Evolutionary conservation across 805 yeast species (phyloP), one percentile per base, ranked within the genome.

Genomic region (Sugiyamaella smithiae): DNA sequence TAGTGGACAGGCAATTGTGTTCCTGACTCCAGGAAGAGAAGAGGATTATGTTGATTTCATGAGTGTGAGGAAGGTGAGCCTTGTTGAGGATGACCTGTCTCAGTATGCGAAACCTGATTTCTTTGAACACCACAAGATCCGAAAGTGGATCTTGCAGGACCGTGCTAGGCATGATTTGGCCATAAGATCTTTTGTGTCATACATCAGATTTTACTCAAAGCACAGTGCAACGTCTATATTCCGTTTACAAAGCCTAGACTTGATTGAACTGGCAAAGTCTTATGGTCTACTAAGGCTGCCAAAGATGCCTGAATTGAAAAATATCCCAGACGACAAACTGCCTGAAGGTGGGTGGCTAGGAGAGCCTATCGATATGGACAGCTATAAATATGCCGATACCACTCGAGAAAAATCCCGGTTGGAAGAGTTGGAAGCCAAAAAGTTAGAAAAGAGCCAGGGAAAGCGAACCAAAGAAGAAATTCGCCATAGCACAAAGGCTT

Each of bases 171-270:
- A 88, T 65, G 99, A 93, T 56, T 74, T 78, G 17, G 91, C 93
- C 0, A 72, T 91, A 0, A 74, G 79, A 54, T 76, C 96, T 5
- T 91, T 82, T 62, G 95, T 93, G 32, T 89, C 89, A 1, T 91
- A 82, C 61, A 76, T 88, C 2, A 76, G 85, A 49, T 86, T 86
- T 62, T 93, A 93, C 63, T 78, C 89, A 11, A 90, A 89, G 62
- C 99, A 93, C 67, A 67, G 84, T 9, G 95, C 97, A 0, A 71
- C 84, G 4, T 89, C 97, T 0, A 91, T 93, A 14, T 93, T 93
- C 70, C 73, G 98, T 54, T 58, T 87, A 20, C 77, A 77, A 44
- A 67, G 80, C 5, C 67, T 93, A 48, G 95, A 91, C 63, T 85
- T 85, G 57, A 63, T 82, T 22, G 85, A 83, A 0, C 54, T 85